A percentile compares a stretch with the other conserved stretches of the same genome.
These are phyloP conservation scores for Alternaria hordeiaustralica DNA, from an alignment of 2,329 filamentous ascomycete species.

Conservation along the genomic window DNA sequence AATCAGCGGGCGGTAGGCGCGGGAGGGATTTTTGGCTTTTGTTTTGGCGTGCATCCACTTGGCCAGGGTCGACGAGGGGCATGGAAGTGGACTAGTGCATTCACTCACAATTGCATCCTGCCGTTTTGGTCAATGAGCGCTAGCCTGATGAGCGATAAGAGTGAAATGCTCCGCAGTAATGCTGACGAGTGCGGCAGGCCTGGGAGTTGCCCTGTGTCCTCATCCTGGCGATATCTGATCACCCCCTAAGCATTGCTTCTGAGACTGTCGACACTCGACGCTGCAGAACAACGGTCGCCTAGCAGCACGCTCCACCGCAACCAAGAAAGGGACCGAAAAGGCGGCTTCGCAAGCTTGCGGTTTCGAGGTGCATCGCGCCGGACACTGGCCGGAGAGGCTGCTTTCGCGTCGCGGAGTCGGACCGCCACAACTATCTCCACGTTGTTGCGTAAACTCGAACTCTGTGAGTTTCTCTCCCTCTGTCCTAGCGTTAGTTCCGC, in stretches of 20 bases:
- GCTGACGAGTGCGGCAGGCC: conserved; percentile 29
- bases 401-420: conserved; percentile 24
- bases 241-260: conserved; percentile 9
- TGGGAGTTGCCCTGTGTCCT: conserved; percentile 14
- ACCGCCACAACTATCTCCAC: conserved; percentile 31
- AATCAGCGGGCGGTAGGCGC: conserved; percentile 35
- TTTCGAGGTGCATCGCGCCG: conserved; percentile 19
- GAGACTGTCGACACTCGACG: conserved; percentile 3
- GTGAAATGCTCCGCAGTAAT: conserved; percentile 21
- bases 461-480: conserved; percentile 10
- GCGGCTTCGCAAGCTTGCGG: conserved; percentile 9
- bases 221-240: conserved; percentile 5
- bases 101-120: conserved; percentile 33
- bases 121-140: conserved; percentile 25
- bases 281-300: conserved; percentile 15
- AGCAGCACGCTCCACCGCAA: not conserved
- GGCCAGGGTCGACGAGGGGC: conserved; percentile 13
- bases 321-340: conserved; percentile 22
- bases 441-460: conserved; percentile 29
- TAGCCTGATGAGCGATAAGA: conserved; percentile 24
- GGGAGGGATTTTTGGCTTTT: conserved; percentile 36
- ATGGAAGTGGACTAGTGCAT: conserved; percentile 20
- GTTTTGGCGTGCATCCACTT: conserved; percentile 33
- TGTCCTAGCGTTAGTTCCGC: conserved; percentile 29
- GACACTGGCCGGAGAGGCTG: conserved; percentile 20